Base-by-base conservation (phyloP, 1,284 basidiomycete genomes). In the Lentinula novae-zelandiae region DNA sequence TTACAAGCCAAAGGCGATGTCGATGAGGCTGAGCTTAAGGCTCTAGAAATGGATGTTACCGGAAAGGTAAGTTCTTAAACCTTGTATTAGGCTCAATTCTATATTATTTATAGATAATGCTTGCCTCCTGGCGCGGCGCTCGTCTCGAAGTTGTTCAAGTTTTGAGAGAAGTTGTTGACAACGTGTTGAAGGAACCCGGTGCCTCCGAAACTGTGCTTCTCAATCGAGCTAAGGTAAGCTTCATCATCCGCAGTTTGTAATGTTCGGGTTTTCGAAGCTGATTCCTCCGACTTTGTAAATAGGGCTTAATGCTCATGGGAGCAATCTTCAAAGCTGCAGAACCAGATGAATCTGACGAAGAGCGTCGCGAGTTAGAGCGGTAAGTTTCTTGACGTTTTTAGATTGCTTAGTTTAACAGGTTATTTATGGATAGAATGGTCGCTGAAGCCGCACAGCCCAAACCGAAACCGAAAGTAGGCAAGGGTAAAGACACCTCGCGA, bases 101-200 rank as follows among this genome's bases (percentile, higher is more conserved):
- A 38, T 8, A 36, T 63, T 46, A 8, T 52, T 31, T 36, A 8
- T 63, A 92, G 89, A 93, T 96, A 72, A 84, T 98, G 75, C 84
- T 97, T 36, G 95, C 95, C 8, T 96, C 95, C 31, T 98, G 95
- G 95, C 86, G 93, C 62, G 95, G 95, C 13, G 95, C 95, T 1
- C 86, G 95, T 55, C 88, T 96, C 71, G 95, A 98, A 76, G 93
- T 96, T 33, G 86, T 89, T 44, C 91, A 91, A 71, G 93, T 95
- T 12, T 76, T 93, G 49, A 82, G 89, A 58, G 87, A 89, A 75
- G 88, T 85, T 64, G 86, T 90, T 56, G 93, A 95, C 67, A 84
- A 85, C 61, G 90, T 95, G 4, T 77, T 96, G 63, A 90, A 90
- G 72, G 92, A 95, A 61, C 83, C 81, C 27, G 82, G 84, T 5